Base-by-base conservation (phyloP, 2,329 filamentous ascomycete species). In the Beauveria sp. region DNA sequence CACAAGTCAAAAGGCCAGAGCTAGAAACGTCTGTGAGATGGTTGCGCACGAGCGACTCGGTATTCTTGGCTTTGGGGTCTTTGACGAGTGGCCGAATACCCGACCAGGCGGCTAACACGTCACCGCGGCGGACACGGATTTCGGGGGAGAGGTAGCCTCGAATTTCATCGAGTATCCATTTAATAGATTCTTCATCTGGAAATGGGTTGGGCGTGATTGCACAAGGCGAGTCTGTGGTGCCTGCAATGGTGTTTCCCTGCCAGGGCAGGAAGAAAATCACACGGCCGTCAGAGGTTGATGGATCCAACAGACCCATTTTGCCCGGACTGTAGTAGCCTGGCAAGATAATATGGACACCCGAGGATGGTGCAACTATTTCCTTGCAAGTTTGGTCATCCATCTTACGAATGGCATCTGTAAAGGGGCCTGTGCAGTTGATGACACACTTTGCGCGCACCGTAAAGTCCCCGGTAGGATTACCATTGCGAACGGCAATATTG, bases 231-330 rank as follows among this genome's bases (percentile, higher is more conserved):
- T 96, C 91, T 8, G 91, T 96, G 5, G 91, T 96, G 64, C 91
- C 91, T 51, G 91, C 91, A 70, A 96, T 95, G 16, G 91, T 96
- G 76, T 95, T 95, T 54, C 91, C 91, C 77, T 96, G 91, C 91
- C 91, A 96, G 24, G 91, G 91, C 46, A 96, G 81, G 81, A 96
- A 96, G 84, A 96, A 96, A 70, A 96, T 93, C 55, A 96, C 91
- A 72, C 91, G 85, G 22, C 91, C 91, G 70, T 96, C 91, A 1
- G 91, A 96, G 2, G 91, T 95, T 46, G 86, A 86, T 5, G 91
- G 91, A 69, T 96, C 91, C 68, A 96, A 90, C 46, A 96, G 80
- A 64, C 91, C 91, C 90, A 96, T 95, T 70, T 92, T 88, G 22
- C 87, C 83, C 49, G 91, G 91, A 68, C 88, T 90, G 79, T 89